These are phyloP conservation scores for Penicillium frequentans DNA, from an alignment of 2,329 filamentous ascomycete species.

Conservation along the genomic window DNA sequence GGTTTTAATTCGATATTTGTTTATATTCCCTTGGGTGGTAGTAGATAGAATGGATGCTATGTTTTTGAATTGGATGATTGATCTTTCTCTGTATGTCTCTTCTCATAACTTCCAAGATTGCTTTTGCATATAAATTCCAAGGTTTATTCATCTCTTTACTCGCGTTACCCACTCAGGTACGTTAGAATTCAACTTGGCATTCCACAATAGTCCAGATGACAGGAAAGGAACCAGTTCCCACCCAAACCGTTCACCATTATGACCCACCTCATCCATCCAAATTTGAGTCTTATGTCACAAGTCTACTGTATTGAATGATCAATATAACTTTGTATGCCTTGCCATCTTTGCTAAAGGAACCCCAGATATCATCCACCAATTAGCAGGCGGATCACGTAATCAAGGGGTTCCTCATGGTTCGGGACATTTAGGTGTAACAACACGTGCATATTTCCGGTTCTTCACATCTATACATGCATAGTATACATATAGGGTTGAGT, in stretches of 20 bases:
- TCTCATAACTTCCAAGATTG: not conserved
- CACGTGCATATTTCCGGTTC: not conserved
- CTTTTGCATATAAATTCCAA: too few relatives aligned
- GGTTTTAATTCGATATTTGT: not conserved
- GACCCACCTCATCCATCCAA: not conserved
- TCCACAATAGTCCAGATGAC: not conserved
- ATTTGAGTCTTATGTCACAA: not conserved
- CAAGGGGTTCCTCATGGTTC: not conserved
- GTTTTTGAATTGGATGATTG: not conserved
- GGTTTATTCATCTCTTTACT: not conserved
- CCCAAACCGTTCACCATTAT: not conserved
- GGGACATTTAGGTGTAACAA: not conserved
- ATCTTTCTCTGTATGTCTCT: not conserved
- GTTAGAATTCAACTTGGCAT: too few relatives aligned
- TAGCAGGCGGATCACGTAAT: not conserved
- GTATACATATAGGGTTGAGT: not conserved
- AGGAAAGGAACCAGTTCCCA: not conserved
- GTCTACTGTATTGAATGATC: not conserved
- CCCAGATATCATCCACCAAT: not conserved
- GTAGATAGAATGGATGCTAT: not conserved
- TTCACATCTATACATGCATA: not conserved
- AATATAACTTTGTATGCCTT: not conserved
- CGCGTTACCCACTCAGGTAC: not conserved
- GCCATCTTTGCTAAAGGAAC: not conserved
- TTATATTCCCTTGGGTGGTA: not conserved